Evolutionary conservation across 1,284 basidiomycete genomes (phyloP), one percentile per base, ranked within the genome.

Genomic region (Heterobasidion occidentale): DNA sequence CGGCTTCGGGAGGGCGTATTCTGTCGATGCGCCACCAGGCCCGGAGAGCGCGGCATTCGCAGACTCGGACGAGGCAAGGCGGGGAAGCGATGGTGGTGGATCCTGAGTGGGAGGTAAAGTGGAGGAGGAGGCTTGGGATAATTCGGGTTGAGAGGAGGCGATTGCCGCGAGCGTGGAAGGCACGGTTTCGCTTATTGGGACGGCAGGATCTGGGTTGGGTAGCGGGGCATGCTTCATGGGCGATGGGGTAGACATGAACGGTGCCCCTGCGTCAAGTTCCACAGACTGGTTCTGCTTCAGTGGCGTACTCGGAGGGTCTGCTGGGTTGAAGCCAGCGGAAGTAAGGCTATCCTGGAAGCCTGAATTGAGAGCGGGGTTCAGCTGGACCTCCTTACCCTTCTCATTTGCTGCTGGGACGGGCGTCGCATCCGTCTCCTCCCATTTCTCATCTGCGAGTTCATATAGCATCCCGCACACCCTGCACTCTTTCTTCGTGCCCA

Each of bases 371-470:
- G 49, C 14, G 8, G 33, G 36, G 12, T 52, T 51, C 5, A 27
- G 53, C 3, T 56, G 54, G n/a, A 48, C 46, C 6, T 56, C 65
- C 33, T 62, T 59, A 9, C 46, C 59, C 17, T 46, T 45, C 8
- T 19, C 54, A 17, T 51, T 48, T 36, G 47, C 46, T 6, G 53
- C 27, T 27, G 27, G 56, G 7, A 53, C 9, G 14, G 46, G 52
- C 7, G 15, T 20, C 19, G 1, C 20, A 12, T 60, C 53, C 7
- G 74, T 68, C 17, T 79, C 84, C 48, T 78, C 80, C 83, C 83
- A 90, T 57, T 84, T 86, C 38, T 77, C 72, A 59, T 89, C 87
- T 1, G 79, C 87, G 38, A 90, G 73, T 68, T 91, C 88, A 60
- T 84, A 90, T 53, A 90, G 67, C 76, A 80, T 79, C 20, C 88